phyloP scores from a whole-genome alignment of 2,329 filamentous ascomycete genomes.

The Bipolaris oryzae region DNA sequence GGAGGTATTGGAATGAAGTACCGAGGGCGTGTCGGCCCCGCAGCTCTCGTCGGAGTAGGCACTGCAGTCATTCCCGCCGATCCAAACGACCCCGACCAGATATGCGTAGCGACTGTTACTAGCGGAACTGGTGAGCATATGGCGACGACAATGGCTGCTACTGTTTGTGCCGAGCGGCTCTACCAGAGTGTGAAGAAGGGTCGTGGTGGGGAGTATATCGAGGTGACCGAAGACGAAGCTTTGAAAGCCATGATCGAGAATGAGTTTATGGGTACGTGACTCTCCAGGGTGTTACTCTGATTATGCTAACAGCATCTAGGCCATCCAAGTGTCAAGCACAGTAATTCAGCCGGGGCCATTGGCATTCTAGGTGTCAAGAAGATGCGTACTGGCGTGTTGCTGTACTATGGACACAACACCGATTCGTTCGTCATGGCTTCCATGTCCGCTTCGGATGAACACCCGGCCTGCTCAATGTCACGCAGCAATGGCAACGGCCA shows the following conservation, averaged over 20 bases:
- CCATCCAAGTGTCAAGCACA: constrained; percentile 82
- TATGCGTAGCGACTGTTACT: constrained; percentile 81
- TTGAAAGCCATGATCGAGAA: constrained; percentile 77
- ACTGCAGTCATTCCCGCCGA: constrained; percentile 85
- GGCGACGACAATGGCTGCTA: constrained; percentile 91
- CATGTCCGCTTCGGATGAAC: constrained; percentile 78
- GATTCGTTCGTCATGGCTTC: constrained; percentile 86
- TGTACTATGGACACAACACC: constrained; percentile 97
- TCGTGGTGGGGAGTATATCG: constrained; percentile 65
- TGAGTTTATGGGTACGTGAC: constrained; percentile 79
- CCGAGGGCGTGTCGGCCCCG: constrained; percentile 86
- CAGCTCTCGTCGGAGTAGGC: constrained; percentile 89
- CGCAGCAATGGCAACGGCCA: constrained; percentile 63
- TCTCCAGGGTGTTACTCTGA: neutral
- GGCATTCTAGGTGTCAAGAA: constrained; percentile 92
- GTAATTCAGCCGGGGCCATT: constrained; percentile 83
- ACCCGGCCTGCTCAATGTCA: constrained; percentile 86
- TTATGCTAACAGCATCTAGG: constrained; percentile 43
- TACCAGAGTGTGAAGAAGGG: constrained; percentile 71
- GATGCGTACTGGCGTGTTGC: constrained; percentile 72
- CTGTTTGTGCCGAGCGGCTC: constrained; percentile 82
- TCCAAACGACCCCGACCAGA: constrained; percentile 69
- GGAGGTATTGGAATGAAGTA: constrained; percentile 99
- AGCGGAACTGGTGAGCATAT: constrained; percentile 98
- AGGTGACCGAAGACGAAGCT: constrained; percentile 76